A percentile compares a stretch with the other conserved stretches of the same genome.
Evolutionary conservation across 768 basidiomycete genomes (phyloP).

Genomic region (Pleurotus platypus): DNA sequence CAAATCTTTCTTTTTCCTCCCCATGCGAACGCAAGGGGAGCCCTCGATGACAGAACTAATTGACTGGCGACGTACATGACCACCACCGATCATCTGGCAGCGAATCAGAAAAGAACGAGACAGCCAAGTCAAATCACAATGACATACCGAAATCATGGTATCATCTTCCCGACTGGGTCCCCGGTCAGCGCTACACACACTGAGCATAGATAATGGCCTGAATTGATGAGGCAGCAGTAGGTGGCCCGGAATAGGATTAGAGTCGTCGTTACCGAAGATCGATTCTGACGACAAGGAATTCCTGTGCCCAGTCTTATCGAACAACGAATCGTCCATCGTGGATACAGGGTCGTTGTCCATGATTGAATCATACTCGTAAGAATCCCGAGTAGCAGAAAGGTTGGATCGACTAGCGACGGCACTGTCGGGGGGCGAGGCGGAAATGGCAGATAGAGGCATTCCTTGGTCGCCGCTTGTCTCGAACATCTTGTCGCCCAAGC

Average conservation of each 20-base stretch:
- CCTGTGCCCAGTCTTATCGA: constrained; percentile 57
- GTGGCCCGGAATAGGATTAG: constrained; percentile 26
- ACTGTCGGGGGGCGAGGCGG: constrained; percentile 59
- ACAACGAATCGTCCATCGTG: constrained; percentile 50
- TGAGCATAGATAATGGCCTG: constrained; percentile 64
- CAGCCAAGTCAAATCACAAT: not conserved
- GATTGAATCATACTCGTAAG: constrained; percentile 56
- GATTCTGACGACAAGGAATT: constrained; percentile 55
- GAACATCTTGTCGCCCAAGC: constrained; percentile 87
- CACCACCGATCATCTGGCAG: constrained; percentile 74
- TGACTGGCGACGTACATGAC: constrained; percentile 66
- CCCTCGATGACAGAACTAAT: constrained; percentile 62
- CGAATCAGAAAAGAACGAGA: constrained; percentile 1
- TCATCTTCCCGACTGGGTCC: constrained; percentile 66
- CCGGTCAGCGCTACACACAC: constrained; percentile 38
- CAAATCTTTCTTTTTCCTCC: constrained; percentile 36
- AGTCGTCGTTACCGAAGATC: constrained; percentile 53
- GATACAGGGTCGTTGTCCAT: constrained; percentile 46
- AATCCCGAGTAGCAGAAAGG: constrained; percentile 30
- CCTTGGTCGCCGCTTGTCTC: constrained; percentile 49
- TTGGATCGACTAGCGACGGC: constrained; percentile 16
- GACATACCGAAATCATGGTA: constrained; percentile 74
- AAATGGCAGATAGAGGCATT: constrained; percentile 57
- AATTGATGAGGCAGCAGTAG: constrained; percentile 48
- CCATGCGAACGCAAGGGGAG: constrained; percentile 65